Conservation (phyloP, 306 rosid genomes). For the Quillaja saponaria region DNA sequence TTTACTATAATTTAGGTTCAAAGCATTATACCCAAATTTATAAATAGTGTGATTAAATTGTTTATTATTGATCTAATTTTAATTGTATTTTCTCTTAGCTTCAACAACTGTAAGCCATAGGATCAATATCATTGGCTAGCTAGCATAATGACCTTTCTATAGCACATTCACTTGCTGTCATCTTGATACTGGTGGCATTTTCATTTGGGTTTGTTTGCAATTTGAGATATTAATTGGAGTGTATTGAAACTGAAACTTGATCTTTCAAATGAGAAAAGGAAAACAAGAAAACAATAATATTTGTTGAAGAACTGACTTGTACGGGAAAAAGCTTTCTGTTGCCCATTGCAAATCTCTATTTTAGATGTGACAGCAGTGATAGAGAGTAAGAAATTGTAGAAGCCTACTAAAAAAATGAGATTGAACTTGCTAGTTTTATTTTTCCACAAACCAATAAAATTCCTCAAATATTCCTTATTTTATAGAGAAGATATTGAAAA, state of each 20-base stretch:
- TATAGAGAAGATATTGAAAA: not conserved
- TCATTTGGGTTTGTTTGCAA: not conserved
- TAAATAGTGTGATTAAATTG: slow-evolving; percentile 3
- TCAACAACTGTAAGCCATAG: not conserved
- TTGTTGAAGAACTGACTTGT: slow-evolving; percentile 1
- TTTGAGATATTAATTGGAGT: slow-evolving; percentile 3
- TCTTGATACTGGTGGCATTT: not conserved
- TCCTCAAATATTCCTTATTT: slow-evolving; percentile 1
- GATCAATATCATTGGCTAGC: not conserved
- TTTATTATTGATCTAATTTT: not conserved
- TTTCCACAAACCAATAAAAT: not conserved
- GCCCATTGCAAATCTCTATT: slow-evolving; percentile 4
- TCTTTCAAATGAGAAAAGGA: not conserved
- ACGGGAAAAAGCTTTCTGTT: slow-evolving; percentile 9
- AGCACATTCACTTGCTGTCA: slow-evolving; percentile 1
- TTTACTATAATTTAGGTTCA: not conserved
- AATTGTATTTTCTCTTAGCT: not conserved
- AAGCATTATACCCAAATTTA: not conserved
- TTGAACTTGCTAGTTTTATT: not conserved
- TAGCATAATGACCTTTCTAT: not conserved
- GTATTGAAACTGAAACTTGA: slow-evolving; percentile 1
- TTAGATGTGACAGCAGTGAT: slow-evolving; percentile 3
- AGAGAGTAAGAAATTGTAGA: not conserved
- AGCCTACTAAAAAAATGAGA: slow-evolving; percentile 12
- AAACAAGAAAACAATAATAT: not conserved